Conservation (phyloP, 306 rosid species). For the Coriaria nepalensis region DNA sequence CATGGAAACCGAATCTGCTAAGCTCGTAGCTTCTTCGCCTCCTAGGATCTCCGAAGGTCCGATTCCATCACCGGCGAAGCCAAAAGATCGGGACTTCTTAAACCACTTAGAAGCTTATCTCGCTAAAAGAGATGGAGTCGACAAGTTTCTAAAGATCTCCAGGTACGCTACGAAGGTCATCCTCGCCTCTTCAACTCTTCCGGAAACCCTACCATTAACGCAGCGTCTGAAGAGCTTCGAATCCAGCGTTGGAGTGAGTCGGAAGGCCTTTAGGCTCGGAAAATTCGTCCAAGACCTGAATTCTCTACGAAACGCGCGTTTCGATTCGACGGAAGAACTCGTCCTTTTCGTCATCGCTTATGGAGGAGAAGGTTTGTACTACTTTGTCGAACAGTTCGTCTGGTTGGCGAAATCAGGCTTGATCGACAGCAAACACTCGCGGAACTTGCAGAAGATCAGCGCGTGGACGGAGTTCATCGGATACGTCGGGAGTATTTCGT, state of each 20-base stretch:
- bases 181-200: slow-evolving; percentile 45
- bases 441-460: slow-evolving; percentile 26
- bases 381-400: slow-evolving; percentile 66
- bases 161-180: slow-evolving; percentile 64
- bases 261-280: slow-evolving; percentile 84
- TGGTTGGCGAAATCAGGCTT: slow-evolving; percentile 76
- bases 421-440: slow-evolving; percentile 29
- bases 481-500: slow-evolving; percentile 31
- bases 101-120: slow-evolving; percentile 66
- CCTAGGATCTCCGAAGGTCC: slow-evolving; percentile 14
- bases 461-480: slow-evolving; percentile 53
- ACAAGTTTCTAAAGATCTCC: slow-evolving; percentile 80
- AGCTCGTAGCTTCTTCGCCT: too few relatives aligned
- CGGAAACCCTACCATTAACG: slow-evolving; percentile 30
- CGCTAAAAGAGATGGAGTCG: slow-evolving; percentile 86
- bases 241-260: slow-evolving; percentile 74
- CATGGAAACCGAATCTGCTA: too few relatives aligned
- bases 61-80: slow-evolving; percentile 12
- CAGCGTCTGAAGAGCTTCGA: slow-evolving; percentile 67
- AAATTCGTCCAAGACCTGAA: slow-evolving; percentile 80
- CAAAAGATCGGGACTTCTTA: slow-evolving; percentile 45
- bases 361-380: slow-evolving; percentile 75
- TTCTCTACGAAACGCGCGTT: slow-evolving; percentile 36
- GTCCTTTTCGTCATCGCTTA: slow-evolving; percentile 38
- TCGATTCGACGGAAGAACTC: slow-evolving; percentile 21